phyloP scores from a whole-genome alignment of 1,139 yeast species.

The Ogataea hybrid region DNA sequence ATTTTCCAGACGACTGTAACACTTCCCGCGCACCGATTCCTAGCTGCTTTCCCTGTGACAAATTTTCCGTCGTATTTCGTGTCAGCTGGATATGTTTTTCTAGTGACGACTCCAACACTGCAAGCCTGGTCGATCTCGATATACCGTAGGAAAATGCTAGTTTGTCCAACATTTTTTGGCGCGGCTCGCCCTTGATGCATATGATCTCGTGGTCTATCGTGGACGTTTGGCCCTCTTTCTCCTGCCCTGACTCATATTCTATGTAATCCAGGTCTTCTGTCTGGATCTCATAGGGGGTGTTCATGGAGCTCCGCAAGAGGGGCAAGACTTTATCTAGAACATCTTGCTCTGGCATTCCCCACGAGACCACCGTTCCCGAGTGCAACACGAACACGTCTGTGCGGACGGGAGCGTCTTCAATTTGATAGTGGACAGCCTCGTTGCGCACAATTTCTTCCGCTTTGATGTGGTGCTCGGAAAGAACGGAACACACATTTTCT shows the following conservation, averaged over 20 bases:
- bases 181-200: conserved; percentile 51
- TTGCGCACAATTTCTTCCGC: conserved; percentile 53
- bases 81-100: conserved; percentile 67
- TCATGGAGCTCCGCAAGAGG: conserved; percentile 45
- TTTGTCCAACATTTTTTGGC: conserved; percentile 62
- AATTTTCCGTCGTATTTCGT: conserved; percentile 58
- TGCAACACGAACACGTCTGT: conserved; percentile 60
- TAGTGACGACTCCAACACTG: conserved; percentile 69
- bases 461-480: conserved; percentile 38
- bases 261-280: conserved; percentile 86
- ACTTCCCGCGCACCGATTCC: conserved; percentile 63
- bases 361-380: conserved; percentile 77
- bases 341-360: conserved; percentile 65
- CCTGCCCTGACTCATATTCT: conserved; percentile 38
- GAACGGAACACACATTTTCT: conserved; percentile 35
- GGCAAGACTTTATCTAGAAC: conserved; percentile 44
- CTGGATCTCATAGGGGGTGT: conserved; percentile 55
- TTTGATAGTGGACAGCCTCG: conserved; percentile 57
- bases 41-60: conserved; percentile 62
- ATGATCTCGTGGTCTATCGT: conserved; percentile 68
- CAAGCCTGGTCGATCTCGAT: conserved; percentile 80
- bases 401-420: conserved; percentile 21
- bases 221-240: conserved; percentile 26
- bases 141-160: conserved; percentile 89
- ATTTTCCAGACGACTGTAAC: conserved; percentile 66